Evolutionary conservation across 768 basidiomycete genomes (phyloP), one percentile per base, ranked within the genome.

Genomic region (Favolaschia claudopus): DNA sequence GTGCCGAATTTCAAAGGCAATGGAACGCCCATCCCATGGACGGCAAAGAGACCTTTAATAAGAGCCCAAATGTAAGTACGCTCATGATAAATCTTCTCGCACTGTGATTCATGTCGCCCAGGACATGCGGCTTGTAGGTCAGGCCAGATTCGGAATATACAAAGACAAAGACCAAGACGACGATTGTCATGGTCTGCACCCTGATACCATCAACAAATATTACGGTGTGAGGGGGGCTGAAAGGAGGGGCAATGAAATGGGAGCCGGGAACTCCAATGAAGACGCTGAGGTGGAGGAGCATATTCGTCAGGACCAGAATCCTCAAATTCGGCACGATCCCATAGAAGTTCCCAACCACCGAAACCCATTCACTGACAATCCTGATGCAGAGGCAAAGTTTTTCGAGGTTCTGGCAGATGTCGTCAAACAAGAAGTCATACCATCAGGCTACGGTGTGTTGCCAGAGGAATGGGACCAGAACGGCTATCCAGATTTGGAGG

Each of bases 11-110:
- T 48, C 63, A 58, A n/a, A 2, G 55, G 10, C 61, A 70, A 12
- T 76, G 76, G 72, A 76, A 76, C 29, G 24, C 50, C 14, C 69
- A 76, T 31, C 59, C 68, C 2, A 60, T 75, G 12, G 55, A 34
- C 17, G 67, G 63, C 22, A 42, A 43, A 22, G 58, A 44, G 10
- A n/a, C n/a, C n/a, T 29, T 58, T 13, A 49, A 70, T 39, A 54
- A 53, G 31, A 63, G 62, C 22, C 62, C 64, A 29, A 31, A 54
- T 57, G 62, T 65, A 43, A 25, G 62, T 49, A n/a, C n/a, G n/a
- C n/a, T n/a, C n/a, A n/a, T n/a, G n/a, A n/a, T n/a, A n/a, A n/a
- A n/a, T n/a, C n/a, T n/a, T n/a, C n/a, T n/a, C n/a, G n/a, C n/a
- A n/a, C n/a, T n/a, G n/a, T n/a, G n/a, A n/a, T n/a, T n/a, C n/a